These are phyloP conservation scores for Pilaira anomala DNA, from an alignment of 192 early-diverging fungal species.

Conservation along the genomic window DNA sequence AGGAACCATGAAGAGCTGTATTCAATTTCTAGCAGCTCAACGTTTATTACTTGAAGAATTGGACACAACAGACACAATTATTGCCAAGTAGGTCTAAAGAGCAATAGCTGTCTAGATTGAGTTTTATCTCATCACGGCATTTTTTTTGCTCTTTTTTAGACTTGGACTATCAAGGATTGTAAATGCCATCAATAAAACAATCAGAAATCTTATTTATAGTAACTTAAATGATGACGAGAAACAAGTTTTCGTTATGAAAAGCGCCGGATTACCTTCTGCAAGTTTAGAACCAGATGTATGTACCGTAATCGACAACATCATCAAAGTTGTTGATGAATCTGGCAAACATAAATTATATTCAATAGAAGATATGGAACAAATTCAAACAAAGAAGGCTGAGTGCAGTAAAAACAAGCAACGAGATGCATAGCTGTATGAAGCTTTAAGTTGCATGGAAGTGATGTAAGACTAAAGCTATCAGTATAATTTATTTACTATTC, in stretches of 20 bases:
- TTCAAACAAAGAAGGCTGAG: slow-evolving; percentile 8
- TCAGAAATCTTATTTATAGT: slow-evolving; percentile 1
- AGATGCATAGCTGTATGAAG: slow-evolving; percentile 3
- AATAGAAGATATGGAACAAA: slow-evolving; percentile 8
- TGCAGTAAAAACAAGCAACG: slow-evolving; percentile 6
- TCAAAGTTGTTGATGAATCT: slow-evolving; percentile 1
- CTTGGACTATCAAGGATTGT: slow-evolving; percentile 7
- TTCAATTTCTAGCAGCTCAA: slow-evolving; percentile 1
- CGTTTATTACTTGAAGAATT: too few species aligned
- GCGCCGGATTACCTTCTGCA: not conserved
- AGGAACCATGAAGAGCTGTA: slow-evolving; percentile 4
- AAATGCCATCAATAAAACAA: slow-evolving; percentile 4
- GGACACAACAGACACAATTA: too few species aligned
- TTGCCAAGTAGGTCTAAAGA: not conserved
- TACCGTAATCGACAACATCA: slow-evolving; percentile 2
- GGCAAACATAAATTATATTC: slow-evolving; percentile 6
- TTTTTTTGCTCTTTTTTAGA: slow-evolving; percentile 5
- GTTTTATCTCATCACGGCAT: not conserved
- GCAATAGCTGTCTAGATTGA: not conserved
- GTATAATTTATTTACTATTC: slow-evolving; percentile 10
- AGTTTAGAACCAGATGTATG: slow-evolving; percentile 2
- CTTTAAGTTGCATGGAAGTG: slow-evolving; percentile 7
- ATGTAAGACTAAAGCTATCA: slow-evolving; percentile 9
- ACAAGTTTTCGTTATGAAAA: slow-evolving; percentile 2
- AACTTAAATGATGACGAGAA: slow-evolving; percentile 5